Percentiles rank a stretch among this genome's conserved stretches.
Conservation (phyloP, 305 asterid genomes). For the Fraxinus baroniana region DNA sequence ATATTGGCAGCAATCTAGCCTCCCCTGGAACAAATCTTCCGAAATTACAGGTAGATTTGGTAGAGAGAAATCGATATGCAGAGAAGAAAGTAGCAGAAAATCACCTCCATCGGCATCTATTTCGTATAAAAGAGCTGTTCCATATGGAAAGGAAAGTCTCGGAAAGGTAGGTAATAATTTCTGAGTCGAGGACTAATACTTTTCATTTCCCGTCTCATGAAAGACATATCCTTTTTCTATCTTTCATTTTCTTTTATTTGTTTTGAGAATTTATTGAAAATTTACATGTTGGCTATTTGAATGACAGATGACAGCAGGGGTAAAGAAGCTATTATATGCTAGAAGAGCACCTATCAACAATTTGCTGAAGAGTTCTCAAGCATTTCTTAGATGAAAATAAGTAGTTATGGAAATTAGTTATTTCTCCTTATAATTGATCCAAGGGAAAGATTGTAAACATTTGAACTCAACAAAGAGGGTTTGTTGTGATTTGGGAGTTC, state of each 20-base stretch:
- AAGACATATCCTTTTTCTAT: neutral
- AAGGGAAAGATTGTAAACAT: neutral
- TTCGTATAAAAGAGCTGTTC: constrained; percentile 49
- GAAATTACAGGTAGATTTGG: constrained; percentile 31
- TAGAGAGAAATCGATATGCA: constrained; percentile 30
- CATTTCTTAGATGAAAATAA: constrained; percentile 52
- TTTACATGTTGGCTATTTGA: neutral
- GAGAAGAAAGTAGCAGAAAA: constrained; percentile 62
- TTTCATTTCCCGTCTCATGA: neutral
- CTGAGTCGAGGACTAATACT: neutral
- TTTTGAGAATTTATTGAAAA: neutral
- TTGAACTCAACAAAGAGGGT: too few relatives aligned
- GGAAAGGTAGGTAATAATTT: constrained; percentile 51
- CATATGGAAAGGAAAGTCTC: constrained; percentile 62
- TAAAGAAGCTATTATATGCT: constrained; percentile 45
- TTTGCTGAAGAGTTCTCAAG: constrained; percentile 63
- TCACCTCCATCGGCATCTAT: constrained; percentile 59
- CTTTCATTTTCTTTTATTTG: neutral
- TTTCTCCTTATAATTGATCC: neutral
- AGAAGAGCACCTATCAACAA: constrained; percentile 51
- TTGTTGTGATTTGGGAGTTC: too few relatives aligned
- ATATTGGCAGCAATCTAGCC: constrained; percentile 40
- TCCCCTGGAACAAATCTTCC: constrained; percentile 27
- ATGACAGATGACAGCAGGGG: constrained; percentile 60
- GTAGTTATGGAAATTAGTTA: neutral